A percentile compares a stretch with the other conserved stretches of the same genome.
phyloP scores from a whole-genome alignment of 2,329 filamentous ascomycete genomes.

The Fusarium armeniacum region DNA sequence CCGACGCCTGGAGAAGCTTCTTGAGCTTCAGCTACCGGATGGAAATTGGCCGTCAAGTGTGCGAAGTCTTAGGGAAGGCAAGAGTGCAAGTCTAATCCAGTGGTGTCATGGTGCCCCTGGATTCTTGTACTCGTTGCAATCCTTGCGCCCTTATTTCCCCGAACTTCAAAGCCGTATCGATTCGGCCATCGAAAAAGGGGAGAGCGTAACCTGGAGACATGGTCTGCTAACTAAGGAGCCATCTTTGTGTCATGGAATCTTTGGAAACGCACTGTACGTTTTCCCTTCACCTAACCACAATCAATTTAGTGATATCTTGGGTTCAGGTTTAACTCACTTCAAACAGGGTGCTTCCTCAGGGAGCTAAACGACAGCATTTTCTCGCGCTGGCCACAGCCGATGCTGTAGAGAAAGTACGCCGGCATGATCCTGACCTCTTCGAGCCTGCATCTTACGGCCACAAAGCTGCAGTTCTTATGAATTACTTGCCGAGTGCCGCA shows the following conservation, averaged over 20 bases:
- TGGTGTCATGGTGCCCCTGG: conserved; percentile 78
- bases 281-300: conserved; percentile 52
- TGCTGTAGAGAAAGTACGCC: conserved; percentile 63
- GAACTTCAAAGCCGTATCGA: conserved; percentile 67
- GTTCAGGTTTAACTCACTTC: conserved; percentile 43
- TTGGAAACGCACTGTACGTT: conserved; percentile 73
- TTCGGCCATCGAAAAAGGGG: conserved; percentile 64
- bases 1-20: conserved; percentile 65
- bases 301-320: conserved; percentile 51
- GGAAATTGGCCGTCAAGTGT: conserved; percentile 75
- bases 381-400: conserved; percentile 69
- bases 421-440: conserved; percentile 53
- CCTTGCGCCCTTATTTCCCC: conserved; percentile 69
- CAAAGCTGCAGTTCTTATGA: conserved; percentile 52
- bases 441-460: conserved; percentile 56
- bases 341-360: conserved; percentile 52
- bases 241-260: conserved; percentile 75
- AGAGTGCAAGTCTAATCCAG: conserved; percentile 67
- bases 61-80: conserved; percentile 57
- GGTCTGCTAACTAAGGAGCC: conserved; percentile 74
- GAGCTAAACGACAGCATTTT: conserved; percentile 65
- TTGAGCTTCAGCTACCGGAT: conserved; percentile 71
- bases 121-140: conserved; percentile 69
- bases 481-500: conserved; percentile 56
- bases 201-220: conserved; percentile 67